A percentile compares a stretch with the other conserved stretches of the same genome.
These are phyloP conservation scores for Acanthamoeba culbertsoni DNA, from an alignment of 208 protist genomes.

Conservation along the genomic window DNA sequence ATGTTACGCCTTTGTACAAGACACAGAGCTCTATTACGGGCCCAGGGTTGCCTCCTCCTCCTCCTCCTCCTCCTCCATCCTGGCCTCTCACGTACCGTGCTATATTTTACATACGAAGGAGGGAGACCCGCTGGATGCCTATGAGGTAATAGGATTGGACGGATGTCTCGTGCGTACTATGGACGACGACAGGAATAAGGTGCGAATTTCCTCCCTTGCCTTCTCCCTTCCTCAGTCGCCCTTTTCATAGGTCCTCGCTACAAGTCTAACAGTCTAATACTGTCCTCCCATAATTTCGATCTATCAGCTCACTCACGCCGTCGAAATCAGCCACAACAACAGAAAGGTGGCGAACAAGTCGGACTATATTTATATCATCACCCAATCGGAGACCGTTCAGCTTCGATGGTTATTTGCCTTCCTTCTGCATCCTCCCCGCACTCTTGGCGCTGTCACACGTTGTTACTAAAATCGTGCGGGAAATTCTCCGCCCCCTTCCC, in stretches of 20 bases:
- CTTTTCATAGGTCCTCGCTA: no score
- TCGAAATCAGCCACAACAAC: slow-evolving; percentile 14
- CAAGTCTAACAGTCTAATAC: neutral
- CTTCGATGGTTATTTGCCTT: neutral
- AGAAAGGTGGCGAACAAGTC: slow-evolving; percentile 3
- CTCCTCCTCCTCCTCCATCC: neutral
- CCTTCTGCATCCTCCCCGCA: neutral
- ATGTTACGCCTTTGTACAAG: neutral
- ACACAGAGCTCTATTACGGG: neutral
- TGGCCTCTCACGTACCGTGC: no score
- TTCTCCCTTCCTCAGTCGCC: no score
- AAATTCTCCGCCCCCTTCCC: neutral
- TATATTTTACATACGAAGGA: neutral
- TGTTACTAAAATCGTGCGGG: neutral
- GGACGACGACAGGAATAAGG: slow-evolving; percentile 11
- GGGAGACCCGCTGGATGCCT: neutral
- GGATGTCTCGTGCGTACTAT: slow-evolving; percentile 23
- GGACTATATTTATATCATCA: slow-evolving; percentile 19
- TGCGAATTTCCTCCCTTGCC: neutral
- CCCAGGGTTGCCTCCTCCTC: neutral
- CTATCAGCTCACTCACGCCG: neutral
- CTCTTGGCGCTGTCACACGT: no score
- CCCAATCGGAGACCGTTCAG: neutral
- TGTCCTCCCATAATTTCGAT: no score
- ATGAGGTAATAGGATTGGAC: neutral